Evolutionary conservation across 352 stramenopile species (phyloP).

Genomic region (Globisporangium nodosum): DNA sequence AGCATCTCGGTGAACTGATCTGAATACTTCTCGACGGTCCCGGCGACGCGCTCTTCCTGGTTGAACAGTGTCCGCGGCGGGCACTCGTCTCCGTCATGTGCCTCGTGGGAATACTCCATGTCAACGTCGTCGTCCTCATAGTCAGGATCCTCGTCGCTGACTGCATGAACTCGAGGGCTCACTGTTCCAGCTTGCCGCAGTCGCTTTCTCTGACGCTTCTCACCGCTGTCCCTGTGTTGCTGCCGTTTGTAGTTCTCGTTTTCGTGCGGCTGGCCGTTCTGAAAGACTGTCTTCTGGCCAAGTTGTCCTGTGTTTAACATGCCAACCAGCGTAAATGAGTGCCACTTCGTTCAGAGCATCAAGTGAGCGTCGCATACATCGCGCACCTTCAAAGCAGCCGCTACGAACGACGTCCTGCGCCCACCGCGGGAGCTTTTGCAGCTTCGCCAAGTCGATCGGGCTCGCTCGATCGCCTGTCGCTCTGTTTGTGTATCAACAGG

Average conservation of each 20-base stretch:
- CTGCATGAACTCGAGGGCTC: conserved; percentile 1
- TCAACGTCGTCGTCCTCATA: conserved; percentile 6
- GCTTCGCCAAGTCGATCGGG: conserved; percentile 24
- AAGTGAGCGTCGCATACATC: neutral
- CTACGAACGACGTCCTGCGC: conserved; percentile 44
- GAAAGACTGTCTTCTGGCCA: conserved; percentile 4
- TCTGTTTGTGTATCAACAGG: neutral
- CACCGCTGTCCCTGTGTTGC: neutral
- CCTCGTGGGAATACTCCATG: conserved; percentile 11
- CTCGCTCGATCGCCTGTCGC: neutral
- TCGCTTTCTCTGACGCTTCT: conserved; percentile 14
- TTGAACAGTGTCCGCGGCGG: conserved; percentile 34
- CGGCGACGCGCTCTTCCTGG: conserved; percentile 43
- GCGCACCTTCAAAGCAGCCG: conserved; percentile 41
- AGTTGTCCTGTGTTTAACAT: conserved; percentile 1
- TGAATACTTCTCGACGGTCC: conserved; percentile 64
- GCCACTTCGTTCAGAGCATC: neutral
- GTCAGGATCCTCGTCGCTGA: conserved; percentile 5
- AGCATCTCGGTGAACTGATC: conserved; percentile 40
- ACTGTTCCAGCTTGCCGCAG: conserved; percentile 11
- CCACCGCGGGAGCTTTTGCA: conserved; percentile 50
- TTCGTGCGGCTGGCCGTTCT: conserved; percentile 10
- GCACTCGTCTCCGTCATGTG: conserved; percentile 18
- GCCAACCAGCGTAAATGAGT: neutral
- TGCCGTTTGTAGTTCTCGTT: neutral